Evolutionary conservation across 768 basidiomycete species (phyloP), one percentile per base, ranked within the genome.

Genomic region (Termitomyces sp.): DNA sequence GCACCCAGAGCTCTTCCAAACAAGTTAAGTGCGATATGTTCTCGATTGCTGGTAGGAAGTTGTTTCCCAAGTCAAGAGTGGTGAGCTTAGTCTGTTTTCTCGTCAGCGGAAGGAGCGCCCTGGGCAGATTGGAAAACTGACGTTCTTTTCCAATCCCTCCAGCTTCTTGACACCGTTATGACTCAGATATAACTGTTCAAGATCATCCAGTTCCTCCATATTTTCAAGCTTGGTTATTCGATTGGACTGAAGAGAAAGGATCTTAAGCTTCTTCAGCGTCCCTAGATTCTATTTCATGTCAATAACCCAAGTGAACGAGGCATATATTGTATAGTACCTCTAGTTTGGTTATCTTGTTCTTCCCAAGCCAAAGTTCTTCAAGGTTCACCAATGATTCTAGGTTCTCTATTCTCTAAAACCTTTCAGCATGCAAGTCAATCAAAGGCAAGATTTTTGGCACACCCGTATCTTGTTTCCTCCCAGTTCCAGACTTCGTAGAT

Each of bases 321-420:
- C 16, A 9, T 21, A 23, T 29, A 47, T 16, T 14, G 40, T 16
- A n/a, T 11, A 66, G 41, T 61, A 92, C 92, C 80, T 95, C 90
- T 4, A 99, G 81, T 69, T 84, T 87, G 6, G 86, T 69, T 57
- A 99, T 92, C 75, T 98, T 99, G 70, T 99, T 99, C 80, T 99
- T 99, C 8, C 97, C 97, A 3, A 98, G 73, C 94, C 96, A 98
- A 3, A 99, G 76, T 65, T 98, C 95, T 62, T 95, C 92, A 10
- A 99, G 75, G 62, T 89, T 90, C 1, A 86, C 82, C 38, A 97
- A 75, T 1, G 82, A 77, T 11, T 92, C 91, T 4, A 98, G 71
- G 40, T 88, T 87, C 69, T 98, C 92, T 56, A 99, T 96, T 75
- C 79, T 83, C 95, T 97, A 59, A 10, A 31, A n/a, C 57, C 54